Base-by-base conservation (phyloP, 768 basidiomycete genomes). In the Leucocoprinus birnbaumii region DNA sequence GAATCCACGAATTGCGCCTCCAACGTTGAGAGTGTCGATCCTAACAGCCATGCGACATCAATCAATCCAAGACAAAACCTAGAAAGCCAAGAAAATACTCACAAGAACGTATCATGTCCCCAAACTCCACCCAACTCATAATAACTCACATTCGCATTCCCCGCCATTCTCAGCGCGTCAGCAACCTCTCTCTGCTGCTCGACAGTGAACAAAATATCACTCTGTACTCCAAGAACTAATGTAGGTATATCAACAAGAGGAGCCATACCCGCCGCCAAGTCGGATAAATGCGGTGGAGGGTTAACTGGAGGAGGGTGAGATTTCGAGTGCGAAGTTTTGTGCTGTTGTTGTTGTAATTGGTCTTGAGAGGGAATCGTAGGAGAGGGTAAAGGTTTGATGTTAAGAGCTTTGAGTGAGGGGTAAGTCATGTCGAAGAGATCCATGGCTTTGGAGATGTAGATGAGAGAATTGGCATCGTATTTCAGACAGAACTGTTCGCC, bases 391-490 rank as follows among this genome's bases (percentile, higher is more conserved):
- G 61, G 37, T 62, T 60, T 62, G 65, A 98, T 75, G 27, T 81
- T 78, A 26, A 98, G 80, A 22, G 82, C 81, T 46, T 80, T 68
- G 16, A 99, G 80, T 14, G 93, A 80, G 14, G 90, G 80, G 0
- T 76, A 73, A 3, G 93, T 94, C 83, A 99, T 86, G 72, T 98
- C 96, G 71, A 99, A 99, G 0, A 98, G 79, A 69, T 98, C 97
- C 97, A 99, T 99, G 27, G 97, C 97, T 71, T 98, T 99, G 4
- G 93, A 96, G 58, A 99, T 85, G 76, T 98, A 99, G 61, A 98
- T 94, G 70, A 98, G 86, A 1, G 95, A 98, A 73, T 98, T 99
- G 56, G 97, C 96, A 67, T 99, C 97, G 69, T 98, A 99, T 67
- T 97, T 98, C 55, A 99, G 77, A 69, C 97, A 98, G 73, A 98